Percentiles rank a stretch among this genome's conserved stretches.
These are phyloP conservation scores for Tetrastigma voinierianum DNA, from an alignment of 164 flowering plant species.

Conservation along the genomic window DNA sequence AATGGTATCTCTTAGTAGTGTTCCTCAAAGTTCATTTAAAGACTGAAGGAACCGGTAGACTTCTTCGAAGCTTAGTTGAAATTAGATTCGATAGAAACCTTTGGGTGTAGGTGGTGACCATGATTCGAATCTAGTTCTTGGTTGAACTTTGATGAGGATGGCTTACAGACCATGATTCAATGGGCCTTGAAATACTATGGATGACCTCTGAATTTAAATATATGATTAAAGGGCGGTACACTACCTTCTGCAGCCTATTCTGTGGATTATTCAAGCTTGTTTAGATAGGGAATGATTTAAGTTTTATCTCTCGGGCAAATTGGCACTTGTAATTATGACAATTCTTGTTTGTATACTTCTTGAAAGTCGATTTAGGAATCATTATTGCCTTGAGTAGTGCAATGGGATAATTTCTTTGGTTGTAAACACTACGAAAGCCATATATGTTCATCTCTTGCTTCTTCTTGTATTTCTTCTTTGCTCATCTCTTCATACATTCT, in stretches of 20 bases:
- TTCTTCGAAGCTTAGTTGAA: too few relatives aligned
- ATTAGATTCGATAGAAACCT: slow-evolving; percentile 48
- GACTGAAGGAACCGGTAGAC: slow-evolving; percentile 70
- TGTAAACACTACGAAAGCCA: slow-evolving; percentile 19
- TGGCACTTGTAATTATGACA: slow-evolving; percentile 44
- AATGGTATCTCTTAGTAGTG: slow-evolving; percentile 8
- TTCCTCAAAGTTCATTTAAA: slow-evolving; percentile 22
- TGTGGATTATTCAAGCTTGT: slow-evolving; percentile 21
- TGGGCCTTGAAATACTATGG: slow-evolving; percentile 75
- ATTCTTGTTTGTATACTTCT: slow-evolving; percentile 44
- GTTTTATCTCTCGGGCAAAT: slow-evolving; percentile 20
- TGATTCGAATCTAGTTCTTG: slow-evolving; percentile 40
- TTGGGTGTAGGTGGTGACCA: slow-evolving; percentile 34
- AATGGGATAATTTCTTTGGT: slow-evolving; percentile 12
- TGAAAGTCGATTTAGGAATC: slow-evolving; percentile 11
- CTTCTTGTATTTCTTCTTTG: too few relatives aligned
- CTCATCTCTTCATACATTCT: too few relatives aligned
- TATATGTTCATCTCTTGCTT: too few relatives aligned
- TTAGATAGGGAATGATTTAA: slow-evolving; percentile 24
- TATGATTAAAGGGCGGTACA: slow-evolving; percentile 39
- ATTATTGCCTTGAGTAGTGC: slow-evolving; percentile 24
- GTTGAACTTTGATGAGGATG: slow-evolving; percentile 57
- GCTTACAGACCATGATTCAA: too few relatives aligned
- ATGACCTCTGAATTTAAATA: slow-evolving; percentile 60
- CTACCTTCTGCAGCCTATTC: too few relatives aligned